These are phyloP conservation scores for Arthrobotrys musiformis DNA, from an alignment of 2,329 filamentous ascomycete species.

Conservation along the genomic window DNA sequence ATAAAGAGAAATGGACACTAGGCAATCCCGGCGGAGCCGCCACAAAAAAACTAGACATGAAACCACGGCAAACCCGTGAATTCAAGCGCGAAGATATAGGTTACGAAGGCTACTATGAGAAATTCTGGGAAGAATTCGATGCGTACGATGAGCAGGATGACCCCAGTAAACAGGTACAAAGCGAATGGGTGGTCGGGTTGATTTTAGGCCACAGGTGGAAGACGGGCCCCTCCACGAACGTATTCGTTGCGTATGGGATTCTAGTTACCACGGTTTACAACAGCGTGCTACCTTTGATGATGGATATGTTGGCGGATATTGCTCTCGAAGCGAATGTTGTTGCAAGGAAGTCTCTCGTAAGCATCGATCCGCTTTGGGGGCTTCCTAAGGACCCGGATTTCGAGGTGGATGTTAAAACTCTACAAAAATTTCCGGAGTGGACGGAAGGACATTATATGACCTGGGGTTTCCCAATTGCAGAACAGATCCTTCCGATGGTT, in stretches of 20 bases:
- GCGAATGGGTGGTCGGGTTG: background rate
- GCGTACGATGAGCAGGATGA: background rate
- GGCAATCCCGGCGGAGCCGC: background rate
- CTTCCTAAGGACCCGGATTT: background rate
- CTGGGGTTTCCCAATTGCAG: slow-evolving; percentile 19
- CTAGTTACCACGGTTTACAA: slow-evolving; percentile 6
- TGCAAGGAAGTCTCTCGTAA: background rate
- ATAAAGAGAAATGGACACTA: background rate
- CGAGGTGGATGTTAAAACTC: background rate
- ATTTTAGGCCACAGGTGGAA: background rate
- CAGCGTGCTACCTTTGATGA: slow-evolving; percentile 21
- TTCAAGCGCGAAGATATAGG: slow-evolving; percentile 12
- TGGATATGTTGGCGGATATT: slow-evolving; percentile 49
- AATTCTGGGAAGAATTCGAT: slow-evolving; percentile 9
- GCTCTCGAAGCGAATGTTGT: slow-evolving; percentile 17
- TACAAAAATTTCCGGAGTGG: slow-evolving; percentile 37
- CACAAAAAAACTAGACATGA: background rate
- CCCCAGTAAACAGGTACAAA: background rate
- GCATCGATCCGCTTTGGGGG: slow-evolving; percentile 3
- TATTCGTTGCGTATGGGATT: slow-evolving; percentile 13
- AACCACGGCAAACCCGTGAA: slow-evolving; percentile 8
- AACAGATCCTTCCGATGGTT: background rate
- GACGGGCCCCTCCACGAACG: background rate
- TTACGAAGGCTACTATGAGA: slow-evolving; percentile 18
- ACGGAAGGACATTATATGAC: slow-evolving; percentile 17